Base-by-base conservation (phyloP, 495 filamentous ascomycete genomes). In the Astrocystis sublimbata region DNA sequence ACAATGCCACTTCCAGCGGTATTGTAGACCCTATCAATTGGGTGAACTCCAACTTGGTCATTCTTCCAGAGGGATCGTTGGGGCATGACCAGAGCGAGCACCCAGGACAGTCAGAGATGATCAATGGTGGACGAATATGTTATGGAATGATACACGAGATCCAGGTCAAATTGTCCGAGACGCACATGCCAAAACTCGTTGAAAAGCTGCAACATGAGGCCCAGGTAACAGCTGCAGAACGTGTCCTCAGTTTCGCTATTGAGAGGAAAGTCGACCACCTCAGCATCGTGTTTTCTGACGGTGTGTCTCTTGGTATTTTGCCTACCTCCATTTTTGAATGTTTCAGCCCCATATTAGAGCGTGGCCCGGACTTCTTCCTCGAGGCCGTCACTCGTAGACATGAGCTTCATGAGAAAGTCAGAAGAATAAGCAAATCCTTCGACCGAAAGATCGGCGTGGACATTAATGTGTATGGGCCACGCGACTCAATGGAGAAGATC, bases 381-480 rank as follows among this genome's bases (percentile, higher is more conserved):
- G 69, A 73, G 47, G 65, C 59, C 2, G 51, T 73, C 17, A 62
- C 28, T 1, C n/a, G 42, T 19, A 65, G 58, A 13, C 17, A 31
- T 12, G 8, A 21, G 1, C 65, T 73, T 13, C 64, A 56, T 35
- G 63, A 72, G 13, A 57, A 46, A 36, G 64, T 73, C 15, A 36
- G 55, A 15, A 45, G 49, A n/a, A 67, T 66, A 12, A 56, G 52
- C 49, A 70, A 67, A 51, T 33, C 66, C 1, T 41, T 54, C 1
- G 70, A 72, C 15, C 66, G 70, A 15, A 59, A 70, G 7, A 58
- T 69, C 9, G 60, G 60, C 12, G 62, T 77, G n/a, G 63, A 75
- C 36, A 72, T 78, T 56, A 74, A 73, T 47, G 57, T 78, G 9
- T 76, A 76, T 53, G 76, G 76, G 6, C 63, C 66, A 4, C 62